Evolutionary conservation across 1,284 basidiomycete genomes (phyloP).

Genomic region (Leccinum subspadiceum): DNA sequence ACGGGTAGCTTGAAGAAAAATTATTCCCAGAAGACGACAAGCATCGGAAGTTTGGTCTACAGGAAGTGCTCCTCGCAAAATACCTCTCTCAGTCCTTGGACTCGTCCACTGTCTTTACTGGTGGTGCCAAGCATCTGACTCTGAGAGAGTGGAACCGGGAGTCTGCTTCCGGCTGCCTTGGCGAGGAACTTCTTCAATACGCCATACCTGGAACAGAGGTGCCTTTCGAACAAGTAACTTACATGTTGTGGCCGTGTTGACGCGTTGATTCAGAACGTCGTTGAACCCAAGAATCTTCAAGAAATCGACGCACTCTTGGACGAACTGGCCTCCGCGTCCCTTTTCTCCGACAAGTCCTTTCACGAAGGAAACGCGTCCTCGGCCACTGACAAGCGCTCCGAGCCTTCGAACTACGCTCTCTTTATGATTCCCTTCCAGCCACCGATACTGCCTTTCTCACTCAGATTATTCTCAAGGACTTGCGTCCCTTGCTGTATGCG

Average conservation of each 20-base stretch:
- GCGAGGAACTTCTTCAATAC: slow-evolving; percentile 42
- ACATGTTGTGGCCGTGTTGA: slow-evolving; percentile 10
- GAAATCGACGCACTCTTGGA: slow-evolving; percentile 67
- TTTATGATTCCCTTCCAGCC: slow-evolving; percentile 58
- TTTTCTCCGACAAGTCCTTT: slow-evolving; percentile 49
- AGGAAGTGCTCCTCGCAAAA: slow-evolving; percentile 64
- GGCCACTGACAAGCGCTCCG: not conserved
- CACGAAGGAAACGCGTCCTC: slow-evolving; percentile 21
- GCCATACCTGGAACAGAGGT: slow-evolving; percentile 22
- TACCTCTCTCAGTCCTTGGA: slow-evolving; percentile 40
- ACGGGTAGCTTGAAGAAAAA: too few relatives aligned
- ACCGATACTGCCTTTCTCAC: slow-evolving; percentile 64
- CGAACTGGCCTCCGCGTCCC: slow-evolving; percentile 57
- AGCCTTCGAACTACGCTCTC: slow-evolving; percentile 42
- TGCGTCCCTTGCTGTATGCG: slow-evolving; percentile 66
- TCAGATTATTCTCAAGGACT: slow-evolving; percentile 83
- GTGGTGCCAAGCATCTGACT: slow-evolving; percentile 13
- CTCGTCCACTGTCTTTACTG: slow-evolving; percentile 34
- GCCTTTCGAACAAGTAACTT: not conserved
- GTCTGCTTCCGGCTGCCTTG: slow-evolving; percentile 63
- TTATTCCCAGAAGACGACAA: too few relatives aligned
- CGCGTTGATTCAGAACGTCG: slow-evolving; percentile 18
- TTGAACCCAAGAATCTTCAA: slow-evolving; percentile 39
- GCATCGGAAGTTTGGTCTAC: not conserved
- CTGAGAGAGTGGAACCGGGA: slow-evolving; percentile 52